phyloP scores from a whole-genome alignment of 148 eudicot species.

The Suaeda aralocaspica region DNA sequence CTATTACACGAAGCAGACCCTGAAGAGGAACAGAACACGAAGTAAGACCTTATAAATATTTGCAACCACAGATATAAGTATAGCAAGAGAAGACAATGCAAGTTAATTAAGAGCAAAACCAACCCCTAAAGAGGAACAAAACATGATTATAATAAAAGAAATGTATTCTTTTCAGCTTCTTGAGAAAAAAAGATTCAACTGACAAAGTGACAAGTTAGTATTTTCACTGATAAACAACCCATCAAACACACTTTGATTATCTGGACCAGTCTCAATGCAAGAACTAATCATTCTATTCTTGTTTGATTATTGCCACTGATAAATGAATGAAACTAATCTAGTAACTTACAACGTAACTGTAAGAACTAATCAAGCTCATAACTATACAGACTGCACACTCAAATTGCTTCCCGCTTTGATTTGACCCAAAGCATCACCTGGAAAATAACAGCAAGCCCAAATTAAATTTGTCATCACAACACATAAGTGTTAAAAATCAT shows the following conservation, averaged over 20 bases:
- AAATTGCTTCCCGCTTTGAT: slow-evolving; percentile 12
- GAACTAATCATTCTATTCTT: slow-evolving; percentile 10
- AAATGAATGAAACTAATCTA: slow-evolving; percentile 25
- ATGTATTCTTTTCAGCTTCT: slow-evolving; percentile 13
- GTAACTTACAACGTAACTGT: slow-evolving; percentile 18
- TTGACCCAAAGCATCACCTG: slow-evolving; percentile 13
- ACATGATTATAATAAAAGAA: neutral
- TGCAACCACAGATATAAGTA: neutral
- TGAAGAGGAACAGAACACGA: no score
- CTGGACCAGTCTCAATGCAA: neutral
- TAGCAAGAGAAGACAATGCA: neutral
- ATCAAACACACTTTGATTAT: slow-evolving; percentile 4
- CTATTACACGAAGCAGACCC: no score
- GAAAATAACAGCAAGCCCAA: slow-evolving; percentile 8
- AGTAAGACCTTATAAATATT: neutral
- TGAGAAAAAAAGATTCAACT: neutral
- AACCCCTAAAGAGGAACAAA: neutral
- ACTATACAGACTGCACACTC: slow-evolving; percentile 25
- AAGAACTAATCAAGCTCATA: slow-evolving; percentile 20
- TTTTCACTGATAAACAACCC: slow-evolving; percentile 8
- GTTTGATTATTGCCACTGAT: slow-evolving; percentile 13
- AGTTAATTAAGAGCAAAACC: neutral
- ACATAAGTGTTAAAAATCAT: neutral
- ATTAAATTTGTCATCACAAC: neutral
- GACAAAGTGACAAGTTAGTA: neutral